Conservation (phyloP, 257 asterid species). For the Solanum arcanum region DNA sequence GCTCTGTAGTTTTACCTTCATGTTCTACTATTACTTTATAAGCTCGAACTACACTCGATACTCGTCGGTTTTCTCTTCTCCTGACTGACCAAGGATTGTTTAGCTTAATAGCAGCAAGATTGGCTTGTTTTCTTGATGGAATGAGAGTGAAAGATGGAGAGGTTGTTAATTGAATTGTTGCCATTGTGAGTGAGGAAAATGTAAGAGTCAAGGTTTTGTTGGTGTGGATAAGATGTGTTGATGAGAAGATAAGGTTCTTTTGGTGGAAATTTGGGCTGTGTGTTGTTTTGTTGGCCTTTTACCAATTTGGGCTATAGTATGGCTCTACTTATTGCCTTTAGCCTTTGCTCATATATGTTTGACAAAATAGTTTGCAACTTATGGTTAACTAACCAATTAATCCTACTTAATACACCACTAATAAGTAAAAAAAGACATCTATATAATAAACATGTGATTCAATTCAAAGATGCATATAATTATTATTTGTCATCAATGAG, state of each 20-base stretch:
- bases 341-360: background rate
- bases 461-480: background rate
- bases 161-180: slow-evolving; percentile 19
- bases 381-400: too few species aligned
- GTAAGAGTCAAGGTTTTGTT: background rate
- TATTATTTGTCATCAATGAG: background rate
- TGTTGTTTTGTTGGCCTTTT: background rate
- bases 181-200: slow-evolving; percentile 12
- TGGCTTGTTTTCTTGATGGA: slow-evolving; percentile 8
- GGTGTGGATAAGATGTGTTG: background rate
- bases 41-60: slow-evolving; percentile 19
- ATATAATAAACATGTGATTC: background rate
- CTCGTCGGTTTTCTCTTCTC: background rate
- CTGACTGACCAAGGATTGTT: background rate
- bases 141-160: slow-evolving; percentile 17
- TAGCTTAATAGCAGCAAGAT: slow-evolving; percentile 5
- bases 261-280: background rate
- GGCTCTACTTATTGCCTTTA: background rate
- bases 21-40: slow-evolving; percentile 71
- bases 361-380: background rate
- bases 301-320: background rate
- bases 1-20: slow-evolving; percentile 37
- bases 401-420: too few species aligned
- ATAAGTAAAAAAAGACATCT: background rate
- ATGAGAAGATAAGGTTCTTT: slow-evolving; percentile 4